Conservation (phyloP, 1,139 yeast genomes). For the Schwanniomyces etchellsii region DNA sequence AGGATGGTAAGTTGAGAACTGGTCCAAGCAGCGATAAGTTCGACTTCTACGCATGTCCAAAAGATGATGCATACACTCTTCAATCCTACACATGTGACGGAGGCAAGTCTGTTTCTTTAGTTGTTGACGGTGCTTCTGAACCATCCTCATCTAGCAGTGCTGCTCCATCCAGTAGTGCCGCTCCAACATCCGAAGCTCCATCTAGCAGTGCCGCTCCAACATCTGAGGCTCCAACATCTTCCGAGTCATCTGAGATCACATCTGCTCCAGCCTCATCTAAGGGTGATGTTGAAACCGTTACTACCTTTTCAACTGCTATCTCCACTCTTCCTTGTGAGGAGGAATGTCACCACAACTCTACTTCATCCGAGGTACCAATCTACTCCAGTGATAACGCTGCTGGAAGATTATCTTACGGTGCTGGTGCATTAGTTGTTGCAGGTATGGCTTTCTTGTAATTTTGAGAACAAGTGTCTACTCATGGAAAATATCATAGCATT, state of each 20-base stretch:
- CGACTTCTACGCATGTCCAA: slow-evolving; percentile 22
- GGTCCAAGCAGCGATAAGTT: slow-evolving; percentile 11
- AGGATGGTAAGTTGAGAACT: slow-evolving; percentile 20
- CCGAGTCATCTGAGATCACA: slow-evolving; percentile 1
- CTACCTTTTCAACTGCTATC: background rate
- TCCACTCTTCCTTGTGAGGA: slow-evolving; percentile 1
- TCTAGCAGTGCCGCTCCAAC: slow-evolving; percentile 1
- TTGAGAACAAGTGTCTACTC: no score
- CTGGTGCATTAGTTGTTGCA: slow-evolving; percentile 4
- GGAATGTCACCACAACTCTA: background rate
- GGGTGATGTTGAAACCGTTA: background rate
- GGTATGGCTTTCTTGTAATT: slow-evolving; percentile 3
- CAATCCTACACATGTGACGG: slow-evolving; percentile 11
- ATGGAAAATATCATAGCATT: no score
- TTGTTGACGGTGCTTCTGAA: slow-evolving; percentile 9
- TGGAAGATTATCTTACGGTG: slow-evolving; percentile 1
- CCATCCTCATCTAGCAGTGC: slow-evolving; percentile 6
- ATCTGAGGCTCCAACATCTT: background rate
- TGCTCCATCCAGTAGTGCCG: slow-evolving; percentile 4
- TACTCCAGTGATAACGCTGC: slow-evolving; percentile 1
- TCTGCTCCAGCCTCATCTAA: background rate
- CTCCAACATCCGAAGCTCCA: slow-evolving; percentile 1
- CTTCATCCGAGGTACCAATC: slow-evolving; percentile 1
- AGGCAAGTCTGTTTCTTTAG: slow-evolving; percentile 12
- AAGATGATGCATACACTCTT: slow-evolving; percentile 7